Evolutionary conservation across 2,329 filamentous ascomycete species (phyloP), one percentile per base, ranked within the genome.

Genomic region (Emericellopsis cladophorae): DNA sequence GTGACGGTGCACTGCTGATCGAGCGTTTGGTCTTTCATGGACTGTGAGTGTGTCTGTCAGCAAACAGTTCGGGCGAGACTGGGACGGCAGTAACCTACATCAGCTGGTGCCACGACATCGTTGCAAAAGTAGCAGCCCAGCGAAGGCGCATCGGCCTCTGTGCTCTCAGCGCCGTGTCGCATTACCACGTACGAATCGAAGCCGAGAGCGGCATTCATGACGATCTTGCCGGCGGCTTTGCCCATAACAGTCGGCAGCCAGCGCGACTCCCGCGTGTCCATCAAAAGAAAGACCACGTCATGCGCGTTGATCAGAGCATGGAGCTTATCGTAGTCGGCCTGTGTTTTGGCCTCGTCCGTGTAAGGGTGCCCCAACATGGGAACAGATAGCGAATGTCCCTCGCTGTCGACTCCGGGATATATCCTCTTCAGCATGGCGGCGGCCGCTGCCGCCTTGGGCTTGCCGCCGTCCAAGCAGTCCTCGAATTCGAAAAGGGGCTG

Each of bases 1-100:
- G 92, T 98, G 16, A 98, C 92, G 0, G 92, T 98, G 61, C 92
- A 98, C 62, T 96, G 92, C 58, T 98, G 92, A 57, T 98, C 92
- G 10, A 98, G 78, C 0, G 92, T 96, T 51, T 89, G 85, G 53
- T 95, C 88, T 60, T 90, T 95, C 55, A 95, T 75, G 3, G 88
- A 95, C 85, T 94, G 53, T 38, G 44, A 12, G 14, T 23, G n/a
- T 7, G 34, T 40, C 42, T 37, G 47, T 36, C 15, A 36, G 14
- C 2, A 31, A 8, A 16, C 11, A 32, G 51, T 42, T 46, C 44
- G 10, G 36, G 37, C 22, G 29, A 32, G 12, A 36, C 14, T 7
- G 21, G 11, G 9, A 24, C 24, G 2, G n/a, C 4, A 12, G 12
- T 34, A 31, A 72, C 82, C 77, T 66, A 94, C 89, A 65, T 96